Evolutionary conservation across 2,329 filamentous ascomycete species (phyloP).

Genomic region (Exophiala alcalophila): DNA sequence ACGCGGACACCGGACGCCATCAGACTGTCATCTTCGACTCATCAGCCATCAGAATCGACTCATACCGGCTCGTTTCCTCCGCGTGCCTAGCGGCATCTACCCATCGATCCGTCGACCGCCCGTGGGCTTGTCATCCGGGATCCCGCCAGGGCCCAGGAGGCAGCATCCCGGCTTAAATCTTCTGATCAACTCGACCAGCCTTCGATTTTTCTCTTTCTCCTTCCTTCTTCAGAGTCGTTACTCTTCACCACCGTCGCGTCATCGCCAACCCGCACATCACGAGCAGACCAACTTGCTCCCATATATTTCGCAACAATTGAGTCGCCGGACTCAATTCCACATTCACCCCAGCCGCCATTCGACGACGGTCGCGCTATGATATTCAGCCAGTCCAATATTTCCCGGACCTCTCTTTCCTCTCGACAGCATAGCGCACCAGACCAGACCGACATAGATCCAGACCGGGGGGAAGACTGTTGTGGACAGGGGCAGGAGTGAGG

Average conservation of each 20-base stretch:
- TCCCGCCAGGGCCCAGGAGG: too few species aligned
- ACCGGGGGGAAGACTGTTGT: constrained; percentile 28
- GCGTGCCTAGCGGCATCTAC: constrained; percentile 13
- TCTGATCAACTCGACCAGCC: constrained; percentile 18
- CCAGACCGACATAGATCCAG: constrained; percentile 25
- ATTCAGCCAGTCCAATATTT: constrained; percentile 28
- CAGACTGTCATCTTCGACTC: constrained; percentile 19
- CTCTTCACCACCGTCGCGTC: constrained; percentile 21
- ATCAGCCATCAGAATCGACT: constrained; percentile 19
- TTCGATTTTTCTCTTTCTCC: constrained; percentile 14
- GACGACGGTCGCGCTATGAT: constrained; percentile 29
- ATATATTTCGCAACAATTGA: constrained; percentile 19
- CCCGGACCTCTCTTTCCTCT: constrained; percentile 25
- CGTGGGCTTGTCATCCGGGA: too few species aligned
- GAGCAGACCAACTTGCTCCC: constrained; percentile 9
- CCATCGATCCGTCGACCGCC: constrained; percentile 2
- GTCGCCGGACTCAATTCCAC: constrained; percentile 27
- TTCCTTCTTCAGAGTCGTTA: constrained; percentile 12
- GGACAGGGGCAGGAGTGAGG: constrained; percentile 27
- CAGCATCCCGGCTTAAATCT: constrained; percentile 19
- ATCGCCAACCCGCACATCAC: constrained; percentile 13
- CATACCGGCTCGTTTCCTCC: constrained; percentile 20
- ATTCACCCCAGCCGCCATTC: constrained; percentile 18
- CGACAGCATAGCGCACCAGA: constrained; percentile 24
- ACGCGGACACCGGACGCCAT: constrained; percentile 17